Evolutionary conservation across 225 moss, liverwort and hornwort genomes (phyloP).

Genomic region (Lunularia cruciata): DNA sequence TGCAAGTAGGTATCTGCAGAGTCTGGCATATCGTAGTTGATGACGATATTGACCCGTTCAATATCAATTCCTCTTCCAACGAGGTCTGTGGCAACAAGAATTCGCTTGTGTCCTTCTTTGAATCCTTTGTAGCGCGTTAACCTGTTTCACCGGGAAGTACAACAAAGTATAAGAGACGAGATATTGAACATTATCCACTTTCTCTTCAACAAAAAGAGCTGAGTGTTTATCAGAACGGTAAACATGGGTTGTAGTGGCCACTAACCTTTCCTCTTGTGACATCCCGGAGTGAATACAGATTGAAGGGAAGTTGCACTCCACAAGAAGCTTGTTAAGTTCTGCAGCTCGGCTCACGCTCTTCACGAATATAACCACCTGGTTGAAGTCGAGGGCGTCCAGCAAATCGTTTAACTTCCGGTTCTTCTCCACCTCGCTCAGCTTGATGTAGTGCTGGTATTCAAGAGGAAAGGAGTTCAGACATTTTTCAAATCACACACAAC

Average conservation of each 20-base stretch:
- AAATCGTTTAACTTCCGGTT: conserved; percentile 94
- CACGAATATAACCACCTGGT: conserved; percentile 96
- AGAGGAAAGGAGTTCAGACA: not conserved
- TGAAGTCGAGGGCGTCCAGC: conserved; percentile 96
- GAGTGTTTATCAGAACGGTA: too few relatives aligned
- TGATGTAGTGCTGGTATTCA: conserved; percentile 82
- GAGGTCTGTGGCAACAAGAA: conserved; percentile 87
- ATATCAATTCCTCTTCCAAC: conserved; percentile 97
- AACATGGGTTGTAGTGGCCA: too few relatives aligned
- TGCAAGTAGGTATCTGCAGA: conserved; percentile 91
- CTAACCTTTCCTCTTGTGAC: conserved; percentile 91
- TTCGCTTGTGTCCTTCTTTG: conserved; percentile 94
- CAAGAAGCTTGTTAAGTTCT: conserved; percentile 87
- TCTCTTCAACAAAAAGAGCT: too few relatives aligned
- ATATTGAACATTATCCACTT: too few relatives aligned
- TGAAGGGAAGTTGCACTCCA: conserved; percentile 98
- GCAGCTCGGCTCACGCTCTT: conserved; percentile 96
- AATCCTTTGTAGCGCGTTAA: conserved; percentile 97
- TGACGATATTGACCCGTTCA: conserved; percentile 93
- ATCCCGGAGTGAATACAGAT: conserved; percentile 98
- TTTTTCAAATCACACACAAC: not conserved
- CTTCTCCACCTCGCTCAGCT: conserved; percentile 97
- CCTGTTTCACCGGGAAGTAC: conserved; percentile 42
- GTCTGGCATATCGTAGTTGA: conserved; percentile 98
- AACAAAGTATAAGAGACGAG: not conserved